These are phyloP conservation scores for Clitoria ternatea DNA, from an alignment of 306 rosid genomes.

Conservation along the genomic window DNA sequence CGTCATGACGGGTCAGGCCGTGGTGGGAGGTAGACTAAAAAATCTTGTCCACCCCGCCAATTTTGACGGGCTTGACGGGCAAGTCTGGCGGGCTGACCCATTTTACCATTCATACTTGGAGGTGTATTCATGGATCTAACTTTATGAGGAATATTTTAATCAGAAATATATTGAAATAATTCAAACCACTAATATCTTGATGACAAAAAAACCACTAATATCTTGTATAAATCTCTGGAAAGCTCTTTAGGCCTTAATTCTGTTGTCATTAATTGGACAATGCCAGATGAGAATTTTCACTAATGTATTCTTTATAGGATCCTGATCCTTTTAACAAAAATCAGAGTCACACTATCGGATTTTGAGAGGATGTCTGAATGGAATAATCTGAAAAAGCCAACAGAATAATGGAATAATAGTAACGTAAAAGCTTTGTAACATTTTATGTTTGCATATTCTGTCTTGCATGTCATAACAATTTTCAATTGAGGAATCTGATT, in stretches of 20 bases:
- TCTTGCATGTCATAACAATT: background rate
- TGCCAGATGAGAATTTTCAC: background rate
- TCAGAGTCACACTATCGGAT: background rate
- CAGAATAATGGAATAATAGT: background rate
- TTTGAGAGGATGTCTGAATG: background rate
- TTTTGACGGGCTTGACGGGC: too few species aligned
- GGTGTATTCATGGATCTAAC: background rate
- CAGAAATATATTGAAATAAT: background rate
- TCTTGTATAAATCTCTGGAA: background rate
- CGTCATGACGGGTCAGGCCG: too few species aligned
- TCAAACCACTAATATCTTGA: too few species aligned
- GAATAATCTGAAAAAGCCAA: background rate
- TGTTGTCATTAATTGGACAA: background rate
- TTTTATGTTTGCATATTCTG: constrained; percentile 16
- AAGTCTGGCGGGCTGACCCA: too few species aligned
- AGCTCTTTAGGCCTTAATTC: constrained; percentile 39
- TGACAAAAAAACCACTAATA: too few species aligned
- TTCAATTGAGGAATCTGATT: constrained; percentile 9
- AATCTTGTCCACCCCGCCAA: too few species aligned
- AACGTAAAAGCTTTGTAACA: background rate
- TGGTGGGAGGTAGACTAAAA: too few species aligned
- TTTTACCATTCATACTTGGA: too few species aligned
- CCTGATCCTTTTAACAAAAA: background rate
- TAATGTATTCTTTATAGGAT: constrained; percentile 13
- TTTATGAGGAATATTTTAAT: background rate